Conservation (phyloP, 2,329 filamentous ascomycete genomes). For the Sarocladiaceae sp. region DNA sequence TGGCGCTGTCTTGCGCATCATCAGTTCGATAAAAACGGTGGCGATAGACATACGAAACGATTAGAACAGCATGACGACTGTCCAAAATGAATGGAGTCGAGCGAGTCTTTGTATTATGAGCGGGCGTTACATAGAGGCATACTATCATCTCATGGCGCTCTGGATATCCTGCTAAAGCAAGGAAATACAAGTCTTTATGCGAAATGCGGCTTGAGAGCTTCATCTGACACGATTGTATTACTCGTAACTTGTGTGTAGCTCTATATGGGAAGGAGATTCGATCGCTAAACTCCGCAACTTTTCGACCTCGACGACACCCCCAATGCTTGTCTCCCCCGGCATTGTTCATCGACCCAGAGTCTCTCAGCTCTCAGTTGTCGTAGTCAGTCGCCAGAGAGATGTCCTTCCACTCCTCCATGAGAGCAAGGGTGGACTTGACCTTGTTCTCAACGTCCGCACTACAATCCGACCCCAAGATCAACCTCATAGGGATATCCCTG, state of each 20-base stretch:
- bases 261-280: no score
- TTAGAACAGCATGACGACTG: background rate
- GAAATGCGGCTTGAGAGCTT: no score
- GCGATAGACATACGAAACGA: background rate
- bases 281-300: no score
- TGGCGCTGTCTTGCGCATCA: background rate
- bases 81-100: background rate
- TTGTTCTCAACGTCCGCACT: constrained; percentile 22
- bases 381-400: constrained; percentile 10
- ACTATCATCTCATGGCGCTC: background rate
- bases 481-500: constrained; percentile 40
- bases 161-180: background rate
- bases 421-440: constrained; percentile 34
- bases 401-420: constrained; percentile 46
- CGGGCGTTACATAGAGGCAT: constrained; percentile 3
- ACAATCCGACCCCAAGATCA: constrained; percentile 11
- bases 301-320: no score
- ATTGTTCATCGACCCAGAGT: background rate
- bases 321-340: no score
- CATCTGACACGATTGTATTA: no score
- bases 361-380: background rate
- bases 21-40: background rate
- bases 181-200: background rate
- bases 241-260: no score
- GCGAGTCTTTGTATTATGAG: background rate